Percentiles rank a stretch among this genome's conserved stretches.
phyloP scores from a whole-genome alignment of 2,329 filamentous ascomycete species.

The Colletotrichum somersetense region DNA sequence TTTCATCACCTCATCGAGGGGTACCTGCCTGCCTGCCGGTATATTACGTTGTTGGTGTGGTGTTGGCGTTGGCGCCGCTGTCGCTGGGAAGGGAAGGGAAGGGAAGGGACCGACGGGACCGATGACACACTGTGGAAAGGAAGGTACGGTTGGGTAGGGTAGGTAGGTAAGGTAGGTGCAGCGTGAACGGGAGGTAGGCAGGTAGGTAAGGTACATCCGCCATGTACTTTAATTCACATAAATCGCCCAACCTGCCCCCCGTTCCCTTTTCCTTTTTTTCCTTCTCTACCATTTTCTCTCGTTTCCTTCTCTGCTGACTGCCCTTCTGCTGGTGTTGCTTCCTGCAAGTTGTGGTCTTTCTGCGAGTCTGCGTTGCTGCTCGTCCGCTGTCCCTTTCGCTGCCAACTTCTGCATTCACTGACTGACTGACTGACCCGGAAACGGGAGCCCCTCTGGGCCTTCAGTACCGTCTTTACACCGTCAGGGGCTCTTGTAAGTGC shows the following conservation, averaged over 20 bases:
- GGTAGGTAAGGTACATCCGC: conserved; percentile 11
- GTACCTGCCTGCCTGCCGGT: conserved; percentile 22
- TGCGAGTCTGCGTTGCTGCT: conserved; percentile 13
- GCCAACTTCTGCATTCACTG: neutral
- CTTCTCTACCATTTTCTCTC: conserved; percentile 31
- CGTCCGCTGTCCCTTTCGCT: neutral
- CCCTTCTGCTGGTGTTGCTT: conserved; percentile 28
- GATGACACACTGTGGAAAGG: conserved; percentile 16
- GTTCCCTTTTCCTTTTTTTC: conserved; percentile 28
- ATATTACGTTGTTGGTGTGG: neutral
- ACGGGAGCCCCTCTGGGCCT: conserved; percentile 18
- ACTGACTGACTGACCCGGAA: conserved; percentile 6
- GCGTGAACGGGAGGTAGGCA: neutral
- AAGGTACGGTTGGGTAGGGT: neutral
- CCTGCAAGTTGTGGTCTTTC: neutral
- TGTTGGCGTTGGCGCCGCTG: neutral
- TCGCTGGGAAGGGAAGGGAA: neutral
- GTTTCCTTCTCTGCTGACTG: conserved; percentile 29
- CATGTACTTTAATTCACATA: conserved; percentile 39
- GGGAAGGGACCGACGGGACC: neutral
- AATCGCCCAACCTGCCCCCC: conserved; percentile 39
- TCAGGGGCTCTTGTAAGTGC: conserved; percentile 27
- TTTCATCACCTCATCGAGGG: conserved; percentile 11
- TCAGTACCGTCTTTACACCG: conserved; percentile 25
- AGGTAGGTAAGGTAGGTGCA: neutral